Evolutionary conservation across 306 rosid genomes (phyloP), one percentile per base, ranked within the genome.

Genomic region (Medicago ruthenica): DNA sequence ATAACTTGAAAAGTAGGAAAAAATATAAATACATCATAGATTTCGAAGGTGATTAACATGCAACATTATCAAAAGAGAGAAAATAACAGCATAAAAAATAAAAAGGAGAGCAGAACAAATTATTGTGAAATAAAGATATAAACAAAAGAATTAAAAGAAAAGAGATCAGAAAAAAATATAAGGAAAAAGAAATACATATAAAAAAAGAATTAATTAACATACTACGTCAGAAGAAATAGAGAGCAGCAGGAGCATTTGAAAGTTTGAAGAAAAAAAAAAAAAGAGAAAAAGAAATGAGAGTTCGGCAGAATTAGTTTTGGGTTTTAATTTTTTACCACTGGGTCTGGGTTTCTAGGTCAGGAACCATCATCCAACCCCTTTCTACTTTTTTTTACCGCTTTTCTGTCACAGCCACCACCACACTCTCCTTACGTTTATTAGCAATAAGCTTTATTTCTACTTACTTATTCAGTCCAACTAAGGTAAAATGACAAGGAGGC

Each of bases 401-500:
- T 34, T 6, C 37, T 34, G 37, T 34, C 37, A 34, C 37, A 6
- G 37, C 37, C 37, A 7, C 37, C 37, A 6, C 37, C 7, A 34
- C 37, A 34, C 37, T 34, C 37, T 34, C 37, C 37, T 34, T 34
- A 34, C 37, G 1, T 5, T 34, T 34, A 34, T 34, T 31, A 5
- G 36, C 37, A 27, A 58, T 5, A 58, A 15, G 16, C 31, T 60
- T 31, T 13, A 60, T 60, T 60, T 27, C n/a, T 59, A 18, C 40
- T 24, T 47, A 24, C 18, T 12, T 27, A 24, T 18, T 24, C 41
- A 60, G 66, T 31, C 66, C 41, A 60, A 60, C 68, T 62, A 62
- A 34, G 16, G 62, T 42, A 54, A 11, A 36, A 37, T 48, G 82
- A 20, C n/a, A 21, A 21, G 73, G 21, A 67, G 57, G 58, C 53